Conservation (phyloP, 2,329 filamentous ascomycete genomes). For the Sphaerulina musiva region DNA sequence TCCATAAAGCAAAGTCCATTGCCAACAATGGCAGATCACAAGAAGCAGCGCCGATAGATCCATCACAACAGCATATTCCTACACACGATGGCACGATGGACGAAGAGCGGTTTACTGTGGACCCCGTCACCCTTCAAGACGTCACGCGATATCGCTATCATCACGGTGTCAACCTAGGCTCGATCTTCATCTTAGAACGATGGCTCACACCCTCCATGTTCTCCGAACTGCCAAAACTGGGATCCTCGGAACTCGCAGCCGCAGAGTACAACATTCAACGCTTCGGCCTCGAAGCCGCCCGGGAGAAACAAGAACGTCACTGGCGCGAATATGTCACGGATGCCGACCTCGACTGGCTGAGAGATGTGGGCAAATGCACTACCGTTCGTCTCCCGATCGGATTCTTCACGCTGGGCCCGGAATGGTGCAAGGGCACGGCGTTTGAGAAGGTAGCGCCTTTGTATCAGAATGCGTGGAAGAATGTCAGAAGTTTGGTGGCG, state of each 20-base stretch:
- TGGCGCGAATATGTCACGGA: conserved; percentile 49
- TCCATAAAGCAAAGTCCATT: conserved; percentile 34
- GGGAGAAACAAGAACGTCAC: conserved; percentile 48
- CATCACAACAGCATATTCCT: neutral
- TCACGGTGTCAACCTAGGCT: conserved; percentile 54
- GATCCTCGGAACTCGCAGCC: conserved; percentile 48
- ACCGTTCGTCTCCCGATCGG: conserved; percentile 56
- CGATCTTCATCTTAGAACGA: conserved; percentile 54
- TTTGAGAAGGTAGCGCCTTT: conserved; percentile 47
- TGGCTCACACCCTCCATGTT: conserved; percentile 52
- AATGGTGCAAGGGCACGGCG: conserved; percentile 46
- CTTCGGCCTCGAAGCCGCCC: conserved; percentile 45
- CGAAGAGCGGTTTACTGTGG: conserved; percentile 26
- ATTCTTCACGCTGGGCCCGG: conserved; percentile 51
- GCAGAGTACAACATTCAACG: conserved; percentile 44
- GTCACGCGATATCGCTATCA: conserved; percentile 54
- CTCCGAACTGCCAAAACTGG: conserved; percentile 34
- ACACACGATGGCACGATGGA: neutral
- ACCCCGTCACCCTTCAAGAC: conserved; percentile 35
- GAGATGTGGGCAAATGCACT: conserved; percentile 48
- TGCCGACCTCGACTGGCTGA: conserved; percentile 49
- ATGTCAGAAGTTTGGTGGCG: conserved; percentile 43
- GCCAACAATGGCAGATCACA: neutral
- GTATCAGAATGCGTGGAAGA: conserved; percentile 50
- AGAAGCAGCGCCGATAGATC: neutral